Base-by-base conservation (phyloP, 441 rosid genomes). In the Erodium trifolium region DNA sequence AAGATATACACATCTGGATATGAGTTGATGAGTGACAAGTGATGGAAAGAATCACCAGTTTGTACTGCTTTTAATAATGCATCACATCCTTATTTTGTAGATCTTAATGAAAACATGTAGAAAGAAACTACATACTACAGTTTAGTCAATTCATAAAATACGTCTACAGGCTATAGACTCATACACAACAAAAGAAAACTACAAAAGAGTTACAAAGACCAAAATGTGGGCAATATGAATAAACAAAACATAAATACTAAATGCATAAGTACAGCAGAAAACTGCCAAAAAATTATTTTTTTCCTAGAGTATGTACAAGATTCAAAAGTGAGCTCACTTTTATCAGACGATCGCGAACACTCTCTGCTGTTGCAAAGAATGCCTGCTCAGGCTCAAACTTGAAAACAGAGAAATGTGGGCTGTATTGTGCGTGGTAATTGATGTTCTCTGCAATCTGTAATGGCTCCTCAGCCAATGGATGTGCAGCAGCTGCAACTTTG, bases 321-420 rank as follows among this genome's bases (percentile, higher is more conserved):
- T 23, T 62, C 65, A 62, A 27, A 43, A 60, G 53, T 59, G 59
- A 70, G 31, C 43, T 0, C 68, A 92, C 98, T 72, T 92, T 88
- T 59, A 94, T 73, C 75, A 94, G 92, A 69, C 93, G 94, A 82
- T 92, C 98, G 0, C 99, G 89, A 64, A 90, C 94, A 67, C 99
- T 92, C 78, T 88, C 96, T 0, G 96, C 98, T 0, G 98, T 86
- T 43, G 98, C 92, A 72, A 73, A 92, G 81, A 78, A 92, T 12
- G 95, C 98, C 80, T 94, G 96, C 77, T 92, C 99, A 0, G 90
- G 88, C 68, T 88, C 92, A 43, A 92, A 94, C 88, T 86, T 92
- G 80, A 78, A 87, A 39, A 91, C 94, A 7, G 97, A 94, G 81
- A 94, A 94, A 83, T 94, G 99, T 41, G 99, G 99, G 77, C 81